Base-by-base conservation (phyloP, 208 protist genomes). In the Novymonas esmeraldas region DNA sequence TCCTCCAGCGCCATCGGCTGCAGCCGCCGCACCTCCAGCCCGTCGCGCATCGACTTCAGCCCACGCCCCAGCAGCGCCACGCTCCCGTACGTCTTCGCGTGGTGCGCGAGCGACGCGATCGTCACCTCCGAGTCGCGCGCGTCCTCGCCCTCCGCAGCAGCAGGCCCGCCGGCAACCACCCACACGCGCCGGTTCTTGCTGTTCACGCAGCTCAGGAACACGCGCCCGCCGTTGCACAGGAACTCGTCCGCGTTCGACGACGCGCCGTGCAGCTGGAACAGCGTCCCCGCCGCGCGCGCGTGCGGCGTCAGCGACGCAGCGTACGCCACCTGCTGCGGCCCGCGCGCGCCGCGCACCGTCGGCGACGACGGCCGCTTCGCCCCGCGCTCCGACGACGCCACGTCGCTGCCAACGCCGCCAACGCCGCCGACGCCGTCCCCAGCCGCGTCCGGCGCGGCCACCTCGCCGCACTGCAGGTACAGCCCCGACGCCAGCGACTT, bases 11-110 rank as follows among this genome's bases (percentile, higher is more conserved):
- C 51, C 31, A 72, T 75, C 10, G 67, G 63, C 34, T 57, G 69
- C 67, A 84, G 64, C 3, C 77, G 73, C 3, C 73, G 73, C 28
- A 84, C 48, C 64, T 81, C 78, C 41, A 87, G 18, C 7, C 76
- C 78, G 50, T 87, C 81, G 10, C 81, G 71, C 73, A 87, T 79
- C 34, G 77, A 81, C 60, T 74, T 72, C n/a, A 58, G 64, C 6
- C 54, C 56, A 20, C 55, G 54, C 28, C 70, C 78, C 16, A 72
- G 63, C 18, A 79, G 66, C 33, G 51, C 33, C 2, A 78, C 70
- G 38, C 22, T 74, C 29, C 70, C 70, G 39, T 64, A 50, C 7
- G 64, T 52, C 41, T 33, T 68, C 13, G 34, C 58, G 10, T 42
- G 29, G 41, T 74, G 33, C 3, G 66, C 68, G n/a, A 80, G 58